Conservation (phyloP, 2,329 filamentous ascomycete species). For the Phaeosphaeria sp. region DNA sequence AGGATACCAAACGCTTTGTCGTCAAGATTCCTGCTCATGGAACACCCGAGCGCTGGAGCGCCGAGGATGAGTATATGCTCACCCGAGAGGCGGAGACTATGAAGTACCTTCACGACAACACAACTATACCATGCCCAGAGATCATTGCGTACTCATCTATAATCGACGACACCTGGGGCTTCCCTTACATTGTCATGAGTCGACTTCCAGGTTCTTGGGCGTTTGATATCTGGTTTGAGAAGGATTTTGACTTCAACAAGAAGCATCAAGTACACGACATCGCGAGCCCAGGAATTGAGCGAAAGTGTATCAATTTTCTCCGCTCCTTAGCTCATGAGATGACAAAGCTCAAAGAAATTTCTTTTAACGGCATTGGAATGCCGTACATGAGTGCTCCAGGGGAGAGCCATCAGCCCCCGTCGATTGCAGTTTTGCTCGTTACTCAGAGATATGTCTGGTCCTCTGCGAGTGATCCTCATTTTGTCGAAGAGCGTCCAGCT, state of each 20-base stretch:
- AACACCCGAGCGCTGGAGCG: slow-evolving; percentile 2
- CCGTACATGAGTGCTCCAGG: too few species aligned
- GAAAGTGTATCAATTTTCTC: slow-evolving; percentile 21
- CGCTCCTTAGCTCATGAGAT: slow-evolving; percentile 15
- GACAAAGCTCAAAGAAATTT: slow-evolving; percentile 6
- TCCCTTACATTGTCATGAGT: slow-evolving; percentile 28
- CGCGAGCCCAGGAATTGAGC: background rate
- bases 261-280: too few species aligned
- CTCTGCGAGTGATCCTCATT: background rate
- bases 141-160: slow-evolving; percentile 15
- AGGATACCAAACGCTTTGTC: background rate
- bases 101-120: slow-evolving; percentile 3
- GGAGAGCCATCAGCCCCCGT: too few species aligned
- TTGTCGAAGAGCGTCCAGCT: too few species aligned
- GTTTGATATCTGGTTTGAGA: slow-evolving; percentile 16
- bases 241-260: background rate
- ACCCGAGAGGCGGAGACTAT: slow-evolving; percentile 5
- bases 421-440: too few species aligned
- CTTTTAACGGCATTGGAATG: too few species aligned
- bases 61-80: slow-evolving; percentile 6
- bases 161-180: slow-evolving; percentile 14
- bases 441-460: too few species aligned
- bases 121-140: slow-evolving; percentile 12
- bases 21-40: slow-evolving; percentile 9
- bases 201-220: slow-evolving; percentile 14